Percentiles rank a stretch among this genome's conserved stretches.
These are phyloP conservation scores for Fusarium solani-melongenae DNA, from an alignment of 2,329 filamentous ascomycete species.

Conservation along the genomic window DNA sequence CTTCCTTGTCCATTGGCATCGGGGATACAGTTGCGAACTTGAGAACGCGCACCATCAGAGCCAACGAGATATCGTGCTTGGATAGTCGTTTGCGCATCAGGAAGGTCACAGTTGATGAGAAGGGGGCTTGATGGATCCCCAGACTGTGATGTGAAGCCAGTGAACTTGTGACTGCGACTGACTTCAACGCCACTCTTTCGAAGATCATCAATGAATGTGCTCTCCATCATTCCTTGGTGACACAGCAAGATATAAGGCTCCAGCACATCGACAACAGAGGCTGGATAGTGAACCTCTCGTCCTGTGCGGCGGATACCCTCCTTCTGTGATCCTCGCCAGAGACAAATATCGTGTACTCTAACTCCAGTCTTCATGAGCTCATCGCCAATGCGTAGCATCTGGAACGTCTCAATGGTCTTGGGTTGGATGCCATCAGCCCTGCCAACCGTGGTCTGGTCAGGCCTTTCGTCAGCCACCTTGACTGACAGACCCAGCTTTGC, in stretches of 20 bases:
- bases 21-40: conserved; percentile 71
- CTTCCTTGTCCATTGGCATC: conserved; percentile 63
- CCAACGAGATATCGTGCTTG: conserved; percentile 73
- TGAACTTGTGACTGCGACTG: conserved; percentile 70
- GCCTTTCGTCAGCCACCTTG: conserved; percentile 73
- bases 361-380: conserved; percentile 72
- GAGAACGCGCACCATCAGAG: conserved; percentile 77
- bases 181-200: conserved; percentile 70
- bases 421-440: conserved; percentile 78
- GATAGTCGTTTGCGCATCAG: conserved; percentile 62
- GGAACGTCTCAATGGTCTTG: conserved; percentile 81
- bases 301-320: conserved; percentile 67
- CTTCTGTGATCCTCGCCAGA: conserved; percentile 68
- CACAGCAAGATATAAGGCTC: conserved; percentile 67
- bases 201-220: conserved; percentile 75
- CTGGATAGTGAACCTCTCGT: conserved; percentile 75
- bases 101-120: conserved; percentile 57
- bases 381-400: conserved; percentile 75
- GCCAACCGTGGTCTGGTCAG: conserved; percentile 73
- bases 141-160: conserved; percentile 59
- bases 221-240: conserved; percentile 81
- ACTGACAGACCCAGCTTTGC: conserved; percentile 66
- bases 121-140: conserved; percentile 48
- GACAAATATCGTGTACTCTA: conserved; percentile 77
- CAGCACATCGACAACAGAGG: conserved; percentile 61